Conservation (phyloP, 2,329 filamentous ascomycete species). For the Alternaria longipes region DNA sequence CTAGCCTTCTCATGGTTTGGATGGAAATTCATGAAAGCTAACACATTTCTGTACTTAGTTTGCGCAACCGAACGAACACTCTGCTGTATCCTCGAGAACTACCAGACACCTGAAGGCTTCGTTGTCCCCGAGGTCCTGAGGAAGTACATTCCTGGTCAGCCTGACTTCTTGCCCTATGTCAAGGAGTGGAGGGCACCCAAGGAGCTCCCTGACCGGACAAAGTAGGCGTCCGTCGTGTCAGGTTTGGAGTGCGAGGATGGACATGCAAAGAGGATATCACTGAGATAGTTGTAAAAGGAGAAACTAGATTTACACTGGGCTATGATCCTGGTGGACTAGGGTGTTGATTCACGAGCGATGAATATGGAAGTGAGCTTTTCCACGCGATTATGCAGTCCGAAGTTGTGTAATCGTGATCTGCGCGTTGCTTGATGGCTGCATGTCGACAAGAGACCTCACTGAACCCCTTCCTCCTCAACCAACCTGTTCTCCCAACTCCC, state of each 20-base stretch:
- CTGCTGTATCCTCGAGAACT: conserved; percentile 96
- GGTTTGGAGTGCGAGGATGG: not conserved
- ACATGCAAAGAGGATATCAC: not conserved
- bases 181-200: conserved; percentile 68
- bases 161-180: conserved; percentile 87
- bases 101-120: conserved; percentile 81
- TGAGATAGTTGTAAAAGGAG: not conserved
- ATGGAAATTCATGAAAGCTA: not conserved
- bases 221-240: not conserved
- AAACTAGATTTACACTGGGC: not conserved
- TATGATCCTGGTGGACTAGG: not conserved
- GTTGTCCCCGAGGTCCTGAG: conserved; percentile 48
- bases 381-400: fast-evolving
- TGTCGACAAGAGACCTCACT: not conserved
- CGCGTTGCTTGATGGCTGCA: not conserved
- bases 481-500: conserved; percentile 67
- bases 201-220: conserved; percentile 39
- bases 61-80: conserved; percentile 91
- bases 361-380: not conserved
- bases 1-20: not conserved
- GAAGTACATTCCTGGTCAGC: conserved; percentile 83
- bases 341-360: not conserved
- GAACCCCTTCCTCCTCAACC: not conserved
- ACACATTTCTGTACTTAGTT: conserved; percentile 53
- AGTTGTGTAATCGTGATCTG: not conserved